Conservation (phyloP, 345 rosid genomes). For the Clausena lansium region DNA sequence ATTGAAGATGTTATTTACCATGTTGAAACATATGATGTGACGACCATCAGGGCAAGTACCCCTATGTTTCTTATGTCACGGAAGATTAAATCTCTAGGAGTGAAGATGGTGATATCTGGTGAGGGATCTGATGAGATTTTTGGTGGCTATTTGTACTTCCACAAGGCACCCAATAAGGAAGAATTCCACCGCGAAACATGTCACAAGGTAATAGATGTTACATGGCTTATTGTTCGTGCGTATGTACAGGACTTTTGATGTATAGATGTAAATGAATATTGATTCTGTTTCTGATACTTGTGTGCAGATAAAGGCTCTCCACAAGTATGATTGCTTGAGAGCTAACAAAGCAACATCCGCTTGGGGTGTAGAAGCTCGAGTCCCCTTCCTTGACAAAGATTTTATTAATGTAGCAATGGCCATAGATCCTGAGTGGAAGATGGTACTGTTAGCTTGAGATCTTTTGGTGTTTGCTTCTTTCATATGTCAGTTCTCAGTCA, state of each 20-base stretch:
- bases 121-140: constrained; percentile 94
- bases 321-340: constrained; percentile 86
- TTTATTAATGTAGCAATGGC: constrained; percentile 80
- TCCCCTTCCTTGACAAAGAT: constrained; percentile 89
- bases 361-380: constrained; percentile 93
- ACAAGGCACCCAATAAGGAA: constrained; percentile 90
- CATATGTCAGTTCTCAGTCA: not conserved
- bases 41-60: constrained; percentile 83
- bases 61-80: constrained; percentile 94
- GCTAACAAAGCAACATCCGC: constrained; percentile 96
- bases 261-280: not conserved
- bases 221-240: not conserved
- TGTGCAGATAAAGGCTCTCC: constrained; percentile 85
- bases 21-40: constrained; percentile 86
- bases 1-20: constrained; percentile 94
- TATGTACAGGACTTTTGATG: not conserved
- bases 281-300: not conserved
- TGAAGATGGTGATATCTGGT: constrained; percentile 97
- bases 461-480: not conserved
- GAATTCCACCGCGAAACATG: constrained; percentile 88
- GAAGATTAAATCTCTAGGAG: constrained; percentile 90
- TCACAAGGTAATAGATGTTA: constrained; percentile 53
- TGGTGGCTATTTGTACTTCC: constrained; percentile 95
- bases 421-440: constrained; percentile 80
- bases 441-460: constrained; percentile 40